phyloP scores from a whole-genome alignment of 169 alveolate genomes.

The Cryptosporidium parvum region DNA sequence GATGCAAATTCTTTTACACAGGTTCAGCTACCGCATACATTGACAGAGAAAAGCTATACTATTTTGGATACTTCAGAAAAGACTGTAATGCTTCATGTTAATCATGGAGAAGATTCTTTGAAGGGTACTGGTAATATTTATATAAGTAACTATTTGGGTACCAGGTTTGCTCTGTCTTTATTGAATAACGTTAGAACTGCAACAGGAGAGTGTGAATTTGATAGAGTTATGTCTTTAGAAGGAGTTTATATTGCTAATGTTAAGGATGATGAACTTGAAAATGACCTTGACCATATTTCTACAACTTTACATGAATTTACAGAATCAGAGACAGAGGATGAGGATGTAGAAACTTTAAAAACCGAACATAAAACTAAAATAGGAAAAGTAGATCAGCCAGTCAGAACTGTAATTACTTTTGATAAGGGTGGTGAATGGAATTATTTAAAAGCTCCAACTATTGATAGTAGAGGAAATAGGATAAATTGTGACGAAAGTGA shows the following conservation, averaged over 20 bases:
- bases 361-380: constrained; percentile 78
- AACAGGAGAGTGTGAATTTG: constrained; percentile 95
- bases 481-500: constrained; percentile 90
- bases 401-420: constrained; percentile 94
- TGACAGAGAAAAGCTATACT: constrained; percentile 93
- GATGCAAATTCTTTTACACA: constrained; percentile 86
- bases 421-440: constrained; percentile 98
- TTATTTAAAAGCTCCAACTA: constrained; percentile 94
- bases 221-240: constrained; percentile 93
- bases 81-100: constrained; percentile 95
- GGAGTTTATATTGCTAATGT: constrained; percentile 97
- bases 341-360: constrained; percentile 78
- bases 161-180: constrained; percentile 91
- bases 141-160: constrained; percentile 94
- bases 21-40: constrained; percentile 92
- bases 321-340: constrained; percentile 76
- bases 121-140: constrained; percentile 94
- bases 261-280: constrained; percentile 85
- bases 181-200: constrained; percentile 91
- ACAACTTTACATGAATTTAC: constrained; percentile 11
- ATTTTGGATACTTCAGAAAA: constrained; percentile 96
- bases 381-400: constrained; percentile 82
- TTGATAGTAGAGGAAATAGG: constrained; percentile 91
- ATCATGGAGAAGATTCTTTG: constrained; percentile 90
- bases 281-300: constrained; percentile 24